Evolutionary conservation across 169 alveolate species (phyloP), one percentile per base, ranked within the genome.

Genomic region (Sarcocystis neurona): DNA sequence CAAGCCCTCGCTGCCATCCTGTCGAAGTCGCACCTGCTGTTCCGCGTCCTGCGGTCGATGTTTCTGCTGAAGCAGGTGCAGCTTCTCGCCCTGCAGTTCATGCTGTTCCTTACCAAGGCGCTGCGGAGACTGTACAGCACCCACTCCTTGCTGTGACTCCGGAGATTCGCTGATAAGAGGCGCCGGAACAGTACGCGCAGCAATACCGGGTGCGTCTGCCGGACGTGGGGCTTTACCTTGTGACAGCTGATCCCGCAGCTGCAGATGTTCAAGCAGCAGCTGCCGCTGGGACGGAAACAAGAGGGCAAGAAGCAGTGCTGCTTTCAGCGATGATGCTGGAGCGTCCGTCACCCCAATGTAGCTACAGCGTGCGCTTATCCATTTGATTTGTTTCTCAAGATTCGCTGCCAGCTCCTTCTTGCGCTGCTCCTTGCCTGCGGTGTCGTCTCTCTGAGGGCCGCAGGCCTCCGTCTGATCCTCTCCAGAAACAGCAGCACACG

Each of bases 201-300:
- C 44, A 37, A 63, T 20, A 10, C 70, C 70, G 4, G 18, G 30
- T 27, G 39, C n/a, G 70, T 58, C 39, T 32, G 3, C 30, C 70
- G 70, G 4, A 34, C 70, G 70, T 1, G 23, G n/a, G 70, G 39
- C n/a, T n/a, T n/a, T 58, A 6, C 39, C 75, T 37, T 63, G 6
- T 18, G 37, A 30, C 75, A 30, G 41, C 44, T n/a, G 75, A n/a
- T 0, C 20, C 44, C 10, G 41, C n/a, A 15, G 10, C 75, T 43
- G 56, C 30, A 1, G 32, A 2, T 39, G 15, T 18, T 18, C 18
- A 47, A 39, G 30, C 79, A n/a, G 5, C 12, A 12, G 44, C 12
- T 2, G 56, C 53, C 41, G 56, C 56, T 72, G 82, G 10, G 58
- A 39, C 39, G 82, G 82, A 37, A 72, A 72, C 39, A 72, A 32